Evolutionary conservation across 1,139 yeast genomes (phyloP).

Genomic region (Arxiozyma slooffiae): DNA sequence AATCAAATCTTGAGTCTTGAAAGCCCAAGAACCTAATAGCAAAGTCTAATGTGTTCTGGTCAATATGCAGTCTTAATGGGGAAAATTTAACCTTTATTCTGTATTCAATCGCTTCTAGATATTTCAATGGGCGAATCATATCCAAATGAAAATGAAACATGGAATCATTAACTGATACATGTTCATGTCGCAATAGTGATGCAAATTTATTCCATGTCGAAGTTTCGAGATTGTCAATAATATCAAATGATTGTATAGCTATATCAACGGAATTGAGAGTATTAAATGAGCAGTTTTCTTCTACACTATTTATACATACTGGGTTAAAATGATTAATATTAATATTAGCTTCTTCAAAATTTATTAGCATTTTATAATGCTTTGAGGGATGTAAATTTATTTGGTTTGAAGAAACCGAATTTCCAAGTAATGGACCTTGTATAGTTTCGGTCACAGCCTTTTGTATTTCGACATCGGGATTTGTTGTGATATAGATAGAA

Average conservation of each 20-base stretch:
- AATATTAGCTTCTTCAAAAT: slow-evolving; percentile 44
- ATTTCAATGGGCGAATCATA: slow-evolving; percentile 57
- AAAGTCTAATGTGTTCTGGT: slow-evolving; percentile 88
- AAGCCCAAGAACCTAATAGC: slow-evolving; percentile 71
- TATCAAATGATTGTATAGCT: slow-evolving; percentile 44
- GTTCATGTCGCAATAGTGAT: slow-evolving; percentile 57
- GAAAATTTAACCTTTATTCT: slow-evolving; percentile 46
- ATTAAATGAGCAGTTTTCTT: slow-evolving; percentile 34
- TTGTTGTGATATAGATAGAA: slow-evolving; percentile 23
- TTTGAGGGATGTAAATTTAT: slow-evolving; percentile 57
- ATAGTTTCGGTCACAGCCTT: slow-evolving; percentile 18
- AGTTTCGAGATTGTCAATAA: slow-evolving; percentile 70
- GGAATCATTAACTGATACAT: slow-evolving; percentile 38
- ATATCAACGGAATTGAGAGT: slow-evolving; percentile 40
- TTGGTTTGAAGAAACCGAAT: slow-evolving; percentile 27
- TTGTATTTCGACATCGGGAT: slow-evolving; percentile 7
- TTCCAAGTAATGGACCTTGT: slow-evolving; percentile 14
- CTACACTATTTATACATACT: slow-evolving; percentile 36
- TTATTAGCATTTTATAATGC: slow-evolving; percentile 51
- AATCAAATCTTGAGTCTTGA: slow-evolving; percentile 56
- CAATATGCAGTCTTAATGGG: slow-evolving; percentile 77
- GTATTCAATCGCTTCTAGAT: slow-evolving; percentile 61
- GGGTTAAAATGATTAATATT: slow-evolving; percentile 39
- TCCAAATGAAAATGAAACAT: slow-evolving; percentile 50
- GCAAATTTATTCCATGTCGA: slow-evolving; percentile 89